Percentiles rank a stretch among this genome's conserved stretches.
Conservation (phyloP, 192 early-diverging fungal species). For the Umbelopsis sp. region DNA sequence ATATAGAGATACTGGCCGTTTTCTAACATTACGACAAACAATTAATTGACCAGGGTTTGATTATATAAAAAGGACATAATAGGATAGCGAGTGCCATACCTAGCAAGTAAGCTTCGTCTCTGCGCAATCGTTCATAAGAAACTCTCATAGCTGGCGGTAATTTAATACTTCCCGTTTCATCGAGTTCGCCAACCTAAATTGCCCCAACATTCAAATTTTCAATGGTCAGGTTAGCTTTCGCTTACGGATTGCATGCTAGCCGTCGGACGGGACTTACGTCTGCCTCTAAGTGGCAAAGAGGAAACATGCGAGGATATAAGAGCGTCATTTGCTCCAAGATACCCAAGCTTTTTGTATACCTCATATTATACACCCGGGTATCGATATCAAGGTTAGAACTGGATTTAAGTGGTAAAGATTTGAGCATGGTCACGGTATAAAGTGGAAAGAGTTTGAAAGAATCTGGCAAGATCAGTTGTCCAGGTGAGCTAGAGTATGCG, state of each 20-base stretch:
- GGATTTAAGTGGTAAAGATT: constrained; percentile 36
- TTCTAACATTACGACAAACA: constrained; percentile 48
- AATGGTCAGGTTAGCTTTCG: background rate
- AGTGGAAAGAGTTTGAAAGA: constrained; percentile 93
- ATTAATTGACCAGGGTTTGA: constrained; percentile 11
- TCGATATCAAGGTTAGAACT: constrained; percentile 57
- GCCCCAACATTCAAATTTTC: constrained; percentile 5
- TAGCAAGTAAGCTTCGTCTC: constrained; percentile 13
- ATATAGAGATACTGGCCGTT: constrained; percentile 77
- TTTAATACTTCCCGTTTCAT: constrained; percentile 50
- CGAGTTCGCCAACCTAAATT: constrained; percentile 39
- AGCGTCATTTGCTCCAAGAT: constrained; percentile 76
- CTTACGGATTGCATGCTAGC: too few relatives aligned
- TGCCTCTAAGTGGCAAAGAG: constrained; percentile 11
- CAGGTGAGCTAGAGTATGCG: constrained; percentile 83
- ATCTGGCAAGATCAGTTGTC: constrained; percentile 96
- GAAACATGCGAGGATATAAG: constrained; percentile 83
- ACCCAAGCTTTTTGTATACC: constrained; percentile 73
- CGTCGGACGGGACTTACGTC: background rate
- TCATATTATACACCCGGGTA: constrained; percentile 78
- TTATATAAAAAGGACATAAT: constrained; percentile 17
- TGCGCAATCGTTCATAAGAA: constrained; percentile 63
- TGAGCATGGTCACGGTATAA: constrained; percentile 82
- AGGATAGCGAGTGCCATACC: background rate
- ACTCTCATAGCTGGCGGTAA: constrained; percentile 69